Evolutionary conservation across 2,329 filamentous ascomycete species (phyloP), one percentile per base, ranked within the genome.

Genomic region (Verticillium nonalfalfae): DNA sequence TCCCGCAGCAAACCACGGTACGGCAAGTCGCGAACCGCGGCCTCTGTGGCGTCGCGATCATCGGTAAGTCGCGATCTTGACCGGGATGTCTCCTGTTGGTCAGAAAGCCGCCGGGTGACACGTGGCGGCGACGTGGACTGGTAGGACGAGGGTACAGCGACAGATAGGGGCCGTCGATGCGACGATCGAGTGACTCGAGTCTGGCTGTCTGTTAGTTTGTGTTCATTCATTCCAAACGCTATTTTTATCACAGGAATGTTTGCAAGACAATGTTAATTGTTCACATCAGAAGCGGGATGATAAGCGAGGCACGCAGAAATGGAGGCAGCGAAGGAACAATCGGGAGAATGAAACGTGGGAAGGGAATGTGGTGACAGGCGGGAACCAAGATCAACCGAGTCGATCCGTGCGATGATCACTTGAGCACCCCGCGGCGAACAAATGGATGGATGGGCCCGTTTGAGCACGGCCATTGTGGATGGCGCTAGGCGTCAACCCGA

Each of bases 161-260:
- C 77, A 11, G 84, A 86, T 7, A 84, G 74, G 5, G 83, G 84
- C 10, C 84, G 79, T 52, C 82, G 79, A 65, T 81, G 78, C 7
- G 77, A 74, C 31, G 73, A 71, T 65, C 81, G 78, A 40, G 75
- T 72, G 26, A 80, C 73, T 61, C 80, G 80, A 60, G 82, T 78
- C 83, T 85, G 67, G 38, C 58, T 62, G 33, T 57, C 52, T 58
- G 66, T 73, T 66, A 72, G 70, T 65, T 54, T 66, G 26, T 63
- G 40, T 7, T 45, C 39, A 10, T 54, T 34, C 57, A 64, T 63
- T 31, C 61, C 56, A 60, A 18, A 10, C 45, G 45, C 21, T 21
- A 21, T n/a, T 21, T 52, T 31, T 13, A 52, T 11, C 45, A 26
- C 45, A 21, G 45, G 45, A 52, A 52, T 52, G 45, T 26, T 21